A percentile compares a stretch with the other conserved stretches of the same genome.
phyloP scores from a whole-genome alignment of 345 rosid genomes.

The Stellera chamaejasme region DNA sequence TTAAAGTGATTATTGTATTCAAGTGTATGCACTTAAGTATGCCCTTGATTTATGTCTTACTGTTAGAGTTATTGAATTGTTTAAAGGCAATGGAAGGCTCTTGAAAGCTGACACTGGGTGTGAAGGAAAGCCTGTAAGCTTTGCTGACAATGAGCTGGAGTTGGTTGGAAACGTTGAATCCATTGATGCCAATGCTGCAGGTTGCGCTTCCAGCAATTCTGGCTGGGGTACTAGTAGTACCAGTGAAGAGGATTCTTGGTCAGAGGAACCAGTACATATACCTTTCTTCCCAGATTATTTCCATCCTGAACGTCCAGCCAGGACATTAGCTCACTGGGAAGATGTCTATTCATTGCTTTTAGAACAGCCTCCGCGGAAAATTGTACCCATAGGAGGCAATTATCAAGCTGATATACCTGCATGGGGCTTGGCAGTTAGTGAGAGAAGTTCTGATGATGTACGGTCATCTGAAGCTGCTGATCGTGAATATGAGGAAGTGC shows the following conservation, averaged over 20 bases:
- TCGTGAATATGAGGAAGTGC: conserved; percentile 22
- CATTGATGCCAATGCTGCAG: conserved; percentile 13
- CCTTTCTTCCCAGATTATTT: conserved; percentile 19
- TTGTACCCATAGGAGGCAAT: conserved; percentile 53
- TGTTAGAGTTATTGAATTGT: conserved; percentile 2
- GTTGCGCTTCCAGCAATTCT: conserved; percentile 13
- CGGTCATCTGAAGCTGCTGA: conserved; percentile 10
- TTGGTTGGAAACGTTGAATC: conserved; percentile 7
- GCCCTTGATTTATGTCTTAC: background rate
- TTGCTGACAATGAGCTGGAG: conserved; percentile 8
- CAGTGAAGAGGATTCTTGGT: conserved; percentile 22
- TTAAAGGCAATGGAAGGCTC: conserved; percentile 17
- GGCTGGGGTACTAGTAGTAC: conserved; percentile 22
- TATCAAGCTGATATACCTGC: conserved; percentile 65
- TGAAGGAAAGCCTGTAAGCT: conserved; percentile 17
- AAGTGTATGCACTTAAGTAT: background rate
- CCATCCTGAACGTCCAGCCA: conserved; percentile 15
- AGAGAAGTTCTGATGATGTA: conserved; percentile 1
- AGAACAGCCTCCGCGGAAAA: conserved; percentile 31
- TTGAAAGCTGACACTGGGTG: conserved; percentile 1
- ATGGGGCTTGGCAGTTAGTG: conserved; percentile 9
- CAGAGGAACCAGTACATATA: conserved; percentile 16
- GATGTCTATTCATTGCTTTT: conserved; percentile 27
- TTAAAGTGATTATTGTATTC: background rate
- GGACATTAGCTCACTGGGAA: conserved; percentile 16